Evolutionary conservation across 148 eudicot genomes (phyloP).

Genomic region (Limonium bicolor): DNA sequence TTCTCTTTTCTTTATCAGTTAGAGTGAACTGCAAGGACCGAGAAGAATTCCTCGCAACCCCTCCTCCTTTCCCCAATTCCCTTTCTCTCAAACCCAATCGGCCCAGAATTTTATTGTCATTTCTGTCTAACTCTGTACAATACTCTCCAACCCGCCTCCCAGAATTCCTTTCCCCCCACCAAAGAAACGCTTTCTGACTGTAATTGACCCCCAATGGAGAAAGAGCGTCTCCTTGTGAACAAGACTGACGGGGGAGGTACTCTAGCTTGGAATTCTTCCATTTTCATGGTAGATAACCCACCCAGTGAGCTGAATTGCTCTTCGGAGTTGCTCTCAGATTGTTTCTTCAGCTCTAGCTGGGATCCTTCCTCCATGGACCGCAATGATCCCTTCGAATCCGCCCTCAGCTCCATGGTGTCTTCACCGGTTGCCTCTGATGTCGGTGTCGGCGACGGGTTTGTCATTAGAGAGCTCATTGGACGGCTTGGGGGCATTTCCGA

Average conservation of each 20-base stretch:
- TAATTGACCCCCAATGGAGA: neutral
- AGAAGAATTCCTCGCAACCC: no score
- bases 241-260: no score
- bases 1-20: neutral
- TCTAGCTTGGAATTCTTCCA: conserved; percentile 5
- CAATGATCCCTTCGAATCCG: conserved; percentile 57
- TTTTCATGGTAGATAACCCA: conserved; percentile 1
- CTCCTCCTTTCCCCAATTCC: neutral
- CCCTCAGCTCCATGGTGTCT: conserved; percentile 51
- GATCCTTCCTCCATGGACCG: conserved; percentile 41
- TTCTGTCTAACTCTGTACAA: neutral
- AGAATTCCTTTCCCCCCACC: neutral
- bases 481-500: conserved; percentile 64
- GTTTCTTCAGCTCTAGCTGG: conserved; percentile 36
- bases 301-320: conserved; percentile 15
- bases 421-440: conserved; percentile 36
- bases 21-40: conserved; percentile 5
- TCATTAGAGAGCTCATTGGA: conserved; percentile 65
- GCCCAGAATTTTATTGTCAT: neutral
- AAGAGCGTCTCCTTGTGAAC: neutral
- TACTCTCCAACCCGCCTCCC: neutral
- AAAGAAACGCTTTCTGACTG: no score
- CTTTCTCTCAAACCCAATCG: neutral
- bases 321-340: no score
- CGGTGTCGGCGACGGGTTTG: conserved; percentile 23